These are phyloP conservation scores for Scheffersomyces parashehatae DNA, from an alignment of 1,139 yeast genomes.

Conservation along the genomic window DNA sequence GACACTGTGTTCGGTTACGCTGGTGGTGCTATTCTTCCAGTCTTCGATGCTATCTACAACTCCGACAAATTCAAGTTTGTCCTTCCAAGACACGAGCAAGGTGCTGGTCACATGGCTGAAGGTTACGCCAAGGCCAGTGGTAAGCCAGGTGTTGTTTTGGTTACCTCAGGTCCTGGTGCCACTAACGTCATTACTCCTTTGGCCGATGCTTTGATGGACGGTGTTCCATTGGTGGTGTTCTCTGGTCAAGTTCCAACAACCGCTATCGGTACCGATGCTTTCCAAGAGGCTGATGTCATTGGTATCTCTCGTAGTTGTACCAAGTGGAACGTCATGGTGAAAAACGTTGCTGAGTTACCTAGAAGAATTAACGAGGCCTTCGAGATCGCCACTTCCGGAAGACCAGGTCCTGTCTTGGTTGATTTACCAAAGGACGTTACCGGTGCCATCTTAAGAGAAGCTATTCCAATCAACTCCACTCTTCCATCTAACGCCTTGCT, in stretches of 20 bases:
- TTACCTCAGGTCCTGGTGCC: slow-evolving; percentile 98
- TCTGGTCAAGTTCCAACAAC: slow-evolving; percentile 96
- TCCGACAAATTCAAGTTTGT: slow-evolving; percentile 87
- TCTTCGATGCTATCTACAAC: slow-evolving; percentile 93
- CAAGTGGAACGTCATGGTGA: slow-evolving; percentile 99
- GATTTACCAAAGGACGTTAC: slow-evolving; percentile 98
- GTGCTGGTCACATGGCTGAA: slow-evolving; percentile 99
- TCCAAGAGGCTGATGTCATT: slow-evolving; percentile 97
- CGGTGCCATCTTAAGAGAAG: slow-evolving; percentile 80
- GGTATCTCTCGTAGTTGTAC: slow-evolving; percentile 98
- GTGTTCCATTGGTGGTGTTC: slow-evolving; percentile 96
- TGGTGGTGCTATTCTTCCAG: slow-evolving; percentile 98
- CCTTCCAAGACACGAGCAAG: slow-evolving; percentile 96
- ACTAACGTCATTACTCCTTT: slow-evolving; percentile 95
- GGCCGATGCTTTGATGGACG: slow-evolving; percentile 97
- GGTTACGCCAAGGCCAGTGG: slow-evolving; percentile 96
- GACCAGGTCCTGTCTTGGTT: slow-evolving; percentile 98
- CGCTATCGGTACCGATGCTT: slow-evolving; percentile 97
- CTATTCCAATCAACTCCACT: slow-evolving; percentile 84
- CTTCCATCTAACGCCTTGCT: slow-evolving; percentile 80
- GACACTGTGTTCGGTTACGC: slow-evolving; percentile 95
- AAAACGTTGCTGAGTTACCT: slow-evolving; percentile 90
- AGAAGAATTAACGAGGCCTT: slow-evolving; percentile 96
- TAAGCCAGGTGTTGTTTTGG: slow-evolving; percentile 97
- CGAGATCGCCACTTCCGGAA: slow-evolving; percentile 92